Evolutionary conservation across 306 rosid genomes (phyloP).

Genomic region (Lotus japonicus): DNA sequence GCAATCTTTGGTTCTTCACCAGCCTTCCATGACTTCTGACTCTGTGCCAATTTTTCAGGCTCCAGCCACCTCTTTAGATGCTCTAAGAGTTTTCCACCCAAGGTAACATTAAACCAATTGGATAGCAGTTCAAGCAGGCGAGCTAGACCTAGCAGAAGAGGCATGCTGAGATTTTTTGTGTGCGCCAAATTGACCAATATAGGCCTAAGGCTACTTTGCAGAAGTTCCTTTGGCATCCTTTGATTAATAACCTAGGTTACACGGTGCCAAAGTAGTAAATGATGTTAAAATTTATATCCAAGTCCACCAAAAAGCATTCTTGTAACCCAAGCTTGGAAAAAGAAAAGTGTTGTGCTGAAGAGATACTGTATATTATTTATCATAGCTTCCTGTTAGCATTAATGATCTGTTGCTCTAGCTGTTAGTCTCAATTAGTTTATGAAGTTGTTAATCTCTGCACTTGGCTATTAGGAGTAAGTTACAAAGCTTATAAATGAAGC

Average conservation of each 20-base stretch:
- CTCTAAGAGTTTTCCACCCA: slow-evolving; percentile 89
- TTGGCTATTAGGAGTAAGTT: too few species aligned
- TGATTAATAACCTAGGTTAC: slow-evolving; percentile 83
- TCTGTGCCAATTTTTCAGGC: slow-evolving; percentile 95
- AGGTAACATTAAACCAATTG: slow-evolving; percentile 95
- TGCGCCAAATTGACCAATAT: slow-evolving; percentile 94
- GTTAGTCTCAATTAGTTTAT: too few species aligned
- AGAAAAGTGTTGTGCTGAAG: too few species aligned
- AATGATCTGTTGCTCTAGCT: too few species aligned
- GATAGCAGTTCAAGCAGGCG: slow-evolving; percentile 94
- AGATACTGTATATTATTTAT: too few species aligned
- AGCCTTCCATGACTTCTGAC: slow-evolving; percentile 97
- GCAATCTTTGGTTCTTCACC: slow-evolving; percentile 99
- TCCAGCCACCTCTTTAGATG: slow-evolving; percentile 99
- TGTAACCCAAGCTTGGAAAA: neutral
- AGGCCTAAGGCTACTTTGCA: slow-evolving; percentile 97
- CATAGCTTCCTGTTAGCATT: too few species aligned
- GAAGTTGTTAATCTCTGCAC: too few species aligned
- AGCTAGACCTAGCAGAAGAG: slow-evolving; percentile 96
- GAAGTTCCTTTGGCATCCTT: slow-evolving; percentile 95
- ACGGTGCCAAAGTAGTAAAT: slow-evolving; percentile 9
- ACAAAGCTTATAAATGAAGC: too few species aligned
- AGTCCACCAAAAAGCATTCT: slow-evolving; percentile 5
- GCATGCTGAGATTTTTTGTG: slow-evolving; percentile 95
- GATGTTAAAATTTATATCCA: slow-evolving; percentile 5